Conservation (phyloP, 2,329 filamentous ascomycete species). For the Talaromyces sp. region DNA sequence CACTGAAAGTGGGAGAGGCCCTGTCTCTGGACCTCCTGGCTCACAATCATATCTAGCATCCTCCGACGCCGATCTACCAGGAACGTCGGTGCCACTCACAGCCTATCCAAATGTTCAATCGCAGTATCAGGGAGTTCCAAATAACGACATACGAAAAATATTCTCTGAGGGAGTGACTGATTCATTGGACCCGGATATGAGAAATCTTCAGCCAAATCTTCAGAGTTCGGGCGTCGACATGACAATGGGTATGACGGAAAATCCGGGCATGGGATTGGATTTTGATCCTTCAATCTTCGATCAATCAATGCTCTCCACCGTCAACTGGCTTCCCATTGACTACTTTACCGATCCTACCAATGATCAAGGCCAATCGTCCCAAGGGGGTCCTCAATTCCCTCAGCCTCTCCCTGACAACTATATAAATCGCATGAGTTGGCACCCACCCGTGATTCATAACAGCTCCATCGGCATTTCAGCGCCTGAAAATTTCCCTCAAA, state of each 20-base stretch:
- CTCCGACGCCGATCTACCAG: conserved; percentile 9
- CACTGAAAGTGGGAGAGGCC: neutral
- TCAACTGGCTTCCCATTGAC: conserved; percentile 44
- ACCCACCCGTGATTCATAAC: conserved; percentile 28
- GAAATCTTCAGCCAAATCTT: conserved; percentile 13
- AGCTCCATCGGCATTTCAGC: conserved; percentile 18
- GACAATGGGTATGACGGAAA: conserved; percentile 21
- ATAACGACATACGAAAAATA: conserved; percentile 14
- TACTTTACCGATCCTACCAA: conserved; percentile 24
- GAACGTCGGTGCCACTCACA: conserved; percentile 8
- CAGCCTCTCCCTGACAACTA: conserved; percentile 23
- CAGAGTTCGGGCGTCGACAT: conserved; percentile 16
- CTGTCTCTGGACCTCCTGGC: conserved; percentile 2
- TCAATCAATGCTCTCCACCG: conserved; percentile 31
- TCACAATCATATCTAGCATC: conserved; percentile 10
- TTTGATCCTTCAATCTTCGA: conserved; percentile 31
- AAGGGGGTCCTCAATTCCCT: conserved; percentile 19
- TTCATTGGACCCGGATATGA: conserved; percentile 9
- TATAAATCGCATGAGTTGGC: conserved; percentile 28
- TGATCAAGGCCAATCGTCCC: conserved; percentile 14
- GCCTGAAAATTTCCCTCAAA: conserved; percentile 21
- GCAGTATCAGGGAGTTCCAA: conserved; percentile 13
- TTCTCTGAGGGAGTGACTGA: conserved; percentile 10
- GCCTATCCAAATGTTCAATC: conserved; percentile 2
- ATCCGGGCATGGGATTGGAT: conserved; percentile 23